Evolutionary conservation across 805 yeast species (phyloP).

Genomic region (Lipomyces spencermartinsiae): DNA sequence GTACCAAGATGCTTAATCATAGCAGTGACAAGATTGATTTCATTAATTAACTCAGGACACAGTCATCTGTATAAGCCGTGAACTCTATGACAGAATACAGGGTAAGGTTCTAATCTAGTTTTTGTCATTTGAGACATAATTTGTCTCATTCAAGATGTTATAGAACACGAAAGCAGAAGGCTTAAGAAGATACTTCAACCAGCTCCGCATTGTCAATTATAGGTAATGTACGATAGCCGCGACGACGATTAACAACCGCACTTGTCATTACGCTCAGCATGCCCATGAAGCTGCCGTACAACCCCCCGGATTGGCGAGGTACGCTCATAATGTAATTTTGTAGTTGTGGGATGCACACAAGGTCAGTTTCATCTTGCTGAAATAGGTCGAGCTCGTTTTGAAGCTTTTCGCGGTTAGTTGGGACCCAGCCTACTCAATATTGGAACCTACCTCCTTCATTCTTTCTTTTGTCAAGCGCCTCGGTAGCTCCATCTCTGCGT

Average conservation of each 20-base stretch:
- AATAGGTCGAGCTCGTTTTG: constrained; percentile 4
- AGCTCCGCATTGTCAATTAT: not conserved
- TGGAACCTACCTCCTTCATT: not conserved
- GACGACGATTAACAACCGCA: not conserved
- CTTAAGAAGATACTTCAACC: not conserved
- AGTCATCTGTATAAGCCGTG: not conserved
- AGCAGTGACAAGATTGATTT: not conserved
- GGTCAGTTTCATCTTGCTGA: not conserved
- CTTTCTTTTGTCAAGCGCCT: not conserved
- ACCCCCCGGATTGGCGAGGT: not conserved
- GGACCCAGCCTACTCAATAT: not conserved
- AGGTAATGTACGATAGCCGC: not conserved
- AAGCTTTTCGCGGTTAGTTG: not conserved
- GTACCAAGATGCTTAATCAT: not conserved
- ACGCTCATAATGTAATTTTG: not conserved
- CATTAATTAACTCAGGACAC: not conserved
- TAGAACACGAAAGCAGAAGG: not conserved
- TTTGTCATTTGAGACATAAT: not conserved
- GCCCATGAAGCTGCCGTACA: not conserved
- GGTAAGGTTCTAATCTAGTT: not conserved
- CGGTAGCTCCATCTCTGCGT: not conserved
- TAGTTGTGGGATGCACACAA: not conserved
- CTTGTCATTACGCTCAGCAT: not conserved
- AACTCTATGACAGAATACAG: not conserved
- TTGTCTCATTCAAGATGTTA: not conserved